These are phyloP conservation scores for Fusarium tjaetaba DNA, from an alignment of 2,329 filamentous ascomycete genomes.

Conservation along the genomic window DNA sequence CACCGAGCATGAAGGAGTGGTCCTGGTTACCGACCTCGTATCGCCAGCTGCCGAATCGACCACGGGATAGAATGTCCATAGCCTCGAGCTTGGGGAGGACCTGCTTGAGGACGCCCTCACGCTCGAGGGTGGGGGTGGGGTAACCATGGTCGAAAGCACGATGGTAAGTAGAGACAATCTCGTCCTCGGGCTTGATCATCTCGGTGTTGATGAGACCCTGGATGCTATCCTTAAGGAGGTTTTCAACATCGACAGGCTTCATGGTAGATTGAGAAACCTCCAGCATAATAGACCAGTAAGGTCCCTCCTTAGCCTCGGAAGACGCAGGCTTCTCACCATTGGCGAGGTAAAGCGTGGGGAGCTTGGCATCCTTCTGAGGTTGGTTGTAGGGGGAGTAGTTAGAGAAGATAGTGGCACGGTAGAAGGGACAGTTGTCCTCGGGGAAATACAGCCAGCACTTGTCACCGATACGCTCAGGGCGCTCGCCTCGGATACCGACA, in stretches of 20 bases:
- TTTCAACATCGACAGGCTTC: slow-evolving; percentile 92
- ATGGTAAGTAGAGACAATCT: slow-evolving; percentile 98
- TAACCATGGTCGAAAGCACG: slow-evolving; percentile 98
- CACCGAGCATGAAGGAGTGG: slow-evolving; percentile 97
- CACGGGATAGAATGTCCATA: slow-evolving; percentile 92
- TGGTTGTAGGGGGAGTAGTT: slow-evolving; percentile 99
- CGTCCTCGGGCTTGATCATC: slow-evolving; percentile 89
- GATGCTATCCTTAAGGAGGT: slow-evolving; percentile 88
- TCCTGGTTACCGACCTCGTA: slow-evolving; percentile 98
- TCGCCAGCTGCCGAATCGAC: slow-evolving; percentile 96
- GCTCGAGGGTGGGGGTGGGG: slow-evolving; percentile 93
- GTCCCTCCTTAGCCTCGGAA: slow-evolving; percentile 80
- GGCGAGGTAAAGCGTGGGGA: slow-evolving; percentile 86
- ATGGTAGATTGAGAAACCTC: slow-evolving; percentile 95
- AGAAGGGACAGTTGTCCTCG: slow-evolving; percentile 98
- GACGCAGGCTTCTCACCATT: slow-evolving; percentile 84
- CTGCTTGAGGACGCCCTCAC: slow-evolving; percentile 92
- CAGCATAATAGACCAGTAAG: slow-evolving; percentile 99
- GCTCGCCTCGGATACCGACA: slow-evolving; percentile 89
- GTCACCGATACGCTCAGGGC: slow-evolving; percentile 96
- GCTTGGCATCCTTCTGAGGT: slow-evolving; percentile 81
- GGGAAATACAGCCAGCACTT: slow-evolving; percentile 99
- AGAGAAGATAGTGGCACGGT: slow-evolving; percentile 99
- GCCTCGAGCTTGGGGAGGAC: slow-evolving; percentile 92
- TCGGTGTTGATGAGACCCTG: slow-evolving; percentile 97